phyloP scores from a whole-genome alignment of 2,329 filamentous ascomycete genomes.

The Ascosphaera pollenicola region DNA sequence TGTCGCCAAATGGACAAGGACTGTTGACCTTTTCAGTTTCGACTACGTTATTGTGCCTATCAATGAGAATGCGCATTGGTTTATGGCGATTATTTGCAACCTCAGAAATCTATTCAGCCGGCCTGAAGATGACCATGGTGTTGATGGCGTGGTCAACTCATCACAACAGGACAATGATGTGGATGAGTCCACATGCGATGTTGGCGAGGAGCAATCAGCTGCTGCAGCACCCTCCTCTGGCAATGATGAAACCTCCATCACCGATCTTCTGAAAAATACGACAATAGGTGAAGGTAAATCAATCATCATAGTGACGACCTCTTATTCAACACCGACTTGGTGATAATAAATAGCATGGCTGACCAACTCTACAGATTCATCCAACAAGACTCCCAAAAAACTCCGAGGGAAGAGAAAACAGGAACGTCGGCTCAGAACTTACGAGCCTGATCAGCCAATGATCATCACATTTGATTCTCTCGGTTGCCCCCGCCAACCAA shows the following conservation, averaged over 20 bases:
- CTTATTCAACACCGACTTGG: no score
- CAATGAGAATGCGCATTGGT: slow-evolving; percentile 79
- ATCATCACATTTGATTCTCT: slow-evolving; percentile 84
- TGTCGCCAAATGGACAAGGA: slow-evolving; percentile 72
- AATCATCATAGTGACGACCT: no score
- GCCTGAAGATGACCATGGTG: background rate
- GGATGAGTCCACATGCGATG: background rate
- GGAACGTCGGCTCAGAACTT: slow-evolving; percentile 2
- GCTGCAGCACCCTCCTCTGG: background rate
- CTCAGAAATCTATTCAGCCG: slow-evolving; percentile 28
- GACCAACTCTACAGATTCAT: no score
- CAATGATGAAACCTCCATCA: background rate
- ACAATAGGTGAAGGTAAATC: no score
- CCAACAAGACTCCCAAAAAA: background rate
- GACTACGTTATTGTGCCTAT: slow-evolving; percentile 86
- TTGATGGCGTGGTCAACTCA: background rate
- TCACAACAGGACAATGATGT: background rate
- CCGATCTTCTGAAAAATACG: no score
- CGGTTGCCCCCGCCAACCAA: slow-evolving; percentile 37
- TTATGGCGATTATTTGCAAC: slow-evolving; percentile 87
- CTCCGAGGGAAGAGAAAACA: background rate
- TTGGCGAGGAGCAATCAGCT: background rate
- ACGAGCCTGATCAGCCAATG: slow-evolving; percentile 33
- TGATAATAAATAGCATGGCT: no score
- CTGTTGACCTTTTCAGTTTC: slow-evolving; percentile 60